Conservation (phyloP, 2,329 filamentous ascomycete genomes). For the Achaetomium macrosporum region DNA sequence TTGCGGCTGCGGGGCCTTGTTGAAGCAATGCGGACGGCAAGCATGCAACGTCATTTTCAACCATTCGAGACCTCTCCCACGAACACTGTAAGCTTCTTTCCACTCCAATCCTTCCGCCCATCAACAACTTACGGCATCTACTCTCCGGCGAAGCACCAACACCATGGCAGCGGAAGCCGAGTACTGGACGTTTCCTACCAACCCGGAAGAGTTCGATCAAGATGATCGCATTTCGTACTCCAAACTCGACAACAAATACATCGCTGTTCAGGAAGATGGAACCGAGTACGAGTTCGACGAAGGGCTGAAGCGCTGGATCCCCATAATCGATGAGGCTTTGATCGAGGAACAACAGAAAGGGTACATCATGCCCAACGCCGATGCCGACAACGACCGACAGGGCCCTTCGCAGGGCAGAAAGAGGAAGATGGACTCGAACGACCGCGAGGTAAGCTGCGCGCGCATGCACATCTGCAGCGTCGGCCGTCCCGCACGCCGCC, state of each 20-base stretch:
- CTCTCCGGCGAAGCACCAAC: background rate
- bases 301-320: constrained; percentile 67
- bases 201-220: constrained; percentile 63
- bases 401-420: constrained; percentile 32
- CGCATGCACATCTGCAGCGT: constrained; percentile 22
- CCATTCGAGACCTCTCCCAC: background rate
- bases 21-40: background rate
- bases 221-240: constrained; percentile 85
- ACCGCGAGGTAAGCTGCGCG: constrained; percentile 40
- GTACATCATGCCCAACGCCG: constrained; percentile 19
- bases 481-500: constrained; percentile 13
- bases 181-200: constrained; percentile 47
- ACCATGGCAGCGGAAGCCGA: constrained; percentile 24
- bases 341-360: constrained; percentile 28
- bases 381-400: constrained; percentile 16
- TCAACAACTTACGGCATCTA: background rate
- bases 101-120: background rate
- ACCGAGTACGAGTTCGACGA: constrained; percentile 79
- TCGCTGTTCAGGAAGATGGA: constrained; percentile 78
- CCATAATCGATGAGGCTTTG: constrained; percentile 35
- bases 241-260: constrained; percentile 73
- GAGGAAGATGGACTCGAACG: constrained; percentile 38
- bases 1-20: background rate
- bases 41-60: constrained; percentile 5
- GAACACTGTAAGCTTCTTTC: background rate